phyloP scores from a whole-genome alignment of 805 yeast species.

The Candida ipomoeae region DNA sequence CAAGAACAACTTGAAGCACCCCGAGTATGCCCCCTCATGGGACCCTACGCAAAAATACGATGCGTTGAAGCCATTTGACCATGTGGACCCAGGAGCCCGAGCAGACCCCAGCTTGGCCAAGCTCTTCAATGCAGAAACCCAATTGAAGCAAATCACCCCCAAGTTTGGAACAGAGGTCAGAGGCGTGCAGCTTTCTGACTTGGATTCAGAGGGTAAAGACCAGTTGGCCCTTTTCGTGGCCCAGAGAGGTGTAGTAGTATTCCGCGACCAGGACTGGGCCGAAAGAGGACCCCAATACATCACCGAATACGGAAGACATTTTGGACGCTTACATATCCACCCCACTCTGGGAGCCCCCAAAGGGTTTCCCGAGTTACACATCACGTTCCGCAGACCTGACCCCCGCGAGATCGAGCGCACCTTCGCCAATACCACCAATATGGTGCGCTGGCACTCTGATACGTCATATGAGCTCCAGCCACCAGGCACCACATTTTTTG shows the following conservation, averaged over 20 bases:
- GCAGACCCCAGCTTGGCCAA: conserved; percentile 22
- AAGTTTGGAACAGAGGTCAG: conserved; percentile 29
- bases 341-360: conserved; percentile 40
- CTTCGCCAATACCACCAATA: conserved; percentile 26
- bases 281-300: conserved; percentile 23
- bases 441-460: conserved; percentile 37
- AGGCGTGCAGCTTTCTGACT: conserved; percentile 28
- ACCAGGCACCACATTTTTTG: conserved; percentile 32
- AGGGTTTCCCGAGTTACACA: conserved; percentile 31
- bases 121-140: conserved; percentile 19
- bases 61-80: conserved; percentile 26
- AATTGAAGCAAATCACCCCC: conserved; percentile 25
- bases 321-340: conserved; percentile 42
- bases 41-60: conserved; percentile 27
- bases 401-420: conserved; percentile 26
- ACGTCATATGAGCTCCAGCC: conserved; percentile 35
- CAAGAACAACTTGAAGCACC: conserved; percentile 21
- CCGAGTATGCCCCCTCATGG: conserved; percentile 32
- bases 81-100: conserved; percentile 26
- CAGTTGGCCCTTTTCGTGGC: conserved; percentile 32
- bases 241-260: conserved; percentile 32
- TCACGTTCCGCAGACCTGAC: conserved; percentile 31
- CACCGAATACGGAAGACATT: conserved; percentile 31
- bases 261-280: conserved; percentile 31
- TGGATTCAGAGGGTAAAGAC: conserved; percentile 26